Percentiles rank a stretch among this genome's conserved stretches.
phyloP scores from a whole-genome alignment of 2,329 filamentous ascomycete genomes.

The Alternaria sp. region DNA sequence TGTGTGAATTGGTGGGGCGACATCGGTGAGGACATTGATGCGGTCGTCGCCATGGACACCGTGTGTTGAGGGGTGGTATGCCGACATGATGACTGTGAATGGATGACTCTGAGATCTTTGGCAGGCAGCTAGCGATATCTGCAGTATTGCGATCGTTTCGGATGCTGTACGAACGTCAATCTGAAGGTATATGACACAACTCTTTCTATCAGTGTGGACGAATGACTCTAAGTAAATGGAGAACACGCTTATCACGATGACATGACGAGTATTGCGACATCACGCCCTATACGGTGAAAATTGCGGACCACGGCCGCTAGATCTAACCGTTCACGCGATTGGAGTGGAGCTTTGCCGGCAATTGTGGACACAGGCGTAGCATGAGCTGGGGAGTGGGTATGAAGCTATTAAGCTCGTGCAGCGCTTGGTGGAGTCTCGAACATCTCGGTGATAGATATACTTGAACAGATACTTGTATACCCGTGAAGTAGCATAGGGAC shows the following conservation, averaged over 20 bases:
- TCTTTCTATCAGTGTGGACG: not conserved
- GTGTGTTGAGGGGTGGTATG: conserved; percentile 66
- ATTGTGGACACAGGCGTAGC: conserved; percentile 3
- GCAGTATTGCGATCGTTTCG: not conserved
- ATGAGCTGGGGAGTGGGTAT: conserved; percentile 3
- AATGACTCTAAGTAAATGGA: not conserved
- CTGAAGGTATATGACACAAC: not conserved
- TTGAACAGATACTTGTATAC: not conserved
- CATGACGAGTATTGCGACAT: conserved; percentile 15
- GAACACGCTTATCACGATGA: not conserved
- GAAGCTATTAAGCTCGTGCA: not conserved
- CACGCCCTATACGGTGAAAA: conserved; percentile 15
- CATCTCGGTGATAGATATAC: not conserved
- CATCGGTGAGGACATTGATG: conserved; percentile 75
- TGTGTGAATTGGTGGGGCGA: conserved; percentile 88
- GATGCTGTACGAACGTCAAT: not conserved
- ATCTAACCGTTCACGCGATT: conserved; percentile 10
- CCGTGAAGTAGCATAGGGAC: not conserved
- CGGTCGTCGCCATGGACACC: conserved; percentile 84
- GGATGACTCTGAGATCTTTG: not conserved
- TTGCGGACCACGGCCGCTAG: conserved; percentile 1
- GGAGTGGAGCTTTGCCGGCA: conserved; percentile 11
- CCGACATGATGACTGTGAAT: not conserved
- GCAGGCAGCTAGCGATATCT: not conserved
- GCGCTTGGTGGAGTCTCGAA: not conserved